phyloP scores from a whole-genome alignment of 2,329 filamentous ascomycete species.

The Beauveria sp. region DNA sequence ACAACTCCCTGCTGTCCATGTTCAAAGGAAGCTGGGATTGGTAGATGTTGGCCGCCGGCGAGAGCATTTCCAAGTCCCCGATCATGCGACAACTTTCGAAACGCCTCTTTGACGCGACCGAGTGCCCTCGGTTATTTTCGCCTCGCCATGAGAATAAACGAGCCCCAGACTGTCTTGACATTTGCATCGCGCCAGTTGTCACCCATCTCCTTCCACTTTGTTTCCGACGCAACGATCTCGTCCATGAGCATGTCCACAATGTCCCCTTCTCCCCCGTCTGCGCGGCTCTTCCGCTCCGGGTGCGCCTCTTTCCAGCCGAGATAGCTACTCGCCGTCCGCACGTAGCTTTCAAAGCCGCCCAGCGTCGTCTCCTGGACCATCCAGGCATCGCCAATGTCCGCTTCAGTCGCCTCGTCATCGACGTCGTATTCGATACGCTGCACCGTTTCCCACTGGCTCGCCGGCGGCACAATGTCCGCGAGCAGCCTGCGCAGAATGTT shows the following conservation, averaged over 20 bases:
- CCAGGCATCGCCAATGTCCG: constrained; percentile 33
- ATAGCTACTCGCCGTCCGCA: constrained; percentile 53
- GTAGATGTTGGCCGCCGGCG: not conserved
- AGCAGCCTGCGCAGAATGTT: constrained; percentile 45
- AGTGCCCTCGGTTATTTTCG: constrained; percentile 18
- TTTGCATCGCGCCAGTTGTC: constrained; percentile 45
- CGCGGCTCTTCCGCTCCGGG: constrained; percentile 39
- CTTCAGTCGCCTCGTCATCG: constrained; percentile 29
- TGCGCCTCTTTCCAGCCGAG: constrained; percentile 51
- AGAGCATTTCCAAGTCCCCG: too few species aligned
- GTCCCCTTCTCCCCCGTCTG: constrained; percentile 51
- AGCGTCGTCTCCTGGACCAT: constrained; percentile 47
- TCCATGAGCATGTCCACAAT: constrained; percentile 57
- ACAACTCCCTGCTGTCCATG: not conserved
- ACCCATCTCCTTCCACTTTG: constrained; percentile 41
- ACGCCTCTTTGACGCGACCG: not conserved
- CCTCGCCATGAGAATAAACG: constrained; percentile 49
- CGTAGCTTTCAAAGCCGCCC: constrained; percentile 52
- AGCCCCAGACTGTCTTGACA: constrained; percentile 55
- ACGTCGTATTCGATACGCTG: constrained; percentile 51
- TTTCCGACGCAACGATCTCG: constrained; percentile 45
- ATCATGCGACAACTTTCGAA: constrained; percentile 1
- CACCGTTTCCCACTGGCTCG: constrained; percentile 43
- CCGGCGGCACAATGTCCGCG: constrained; percentile 43
- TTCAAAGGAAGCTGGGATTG: not conserved